phyloP scores from a whole-genome alignment of 768 basidiomycete species.

The Boletellus ananas region DNA sequence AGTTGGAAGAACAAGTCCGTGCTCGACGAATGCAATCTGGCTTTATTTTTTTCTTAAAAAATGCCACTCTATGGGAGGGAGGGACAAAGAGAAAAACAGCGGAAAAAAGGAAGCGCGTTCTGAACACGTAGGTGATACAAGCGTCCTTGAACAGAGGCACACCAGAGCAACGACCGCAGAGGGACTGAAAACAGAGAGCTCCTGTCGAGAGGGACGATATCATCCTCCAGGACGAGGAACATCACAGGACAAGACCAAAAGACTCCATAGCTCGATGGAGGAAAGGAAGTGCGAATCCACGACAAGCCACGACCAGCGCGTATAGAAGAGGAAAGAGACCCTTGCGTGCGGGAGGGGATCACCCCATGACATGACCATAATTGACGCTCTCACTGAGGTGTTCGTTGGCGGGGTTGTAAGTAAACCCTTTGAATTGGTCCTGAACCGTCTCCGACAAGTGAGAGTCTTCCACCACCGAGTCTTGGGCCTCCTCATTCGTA shows the following conservation, averaged over 20 bases:
- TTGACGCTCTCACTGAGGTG: slow-evolving; percentile 82
- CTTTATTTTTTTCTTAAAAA: neutral
- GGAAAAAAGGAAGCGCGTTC: neutral
- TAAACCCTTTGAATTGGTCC: slow-evolving; percentile 91
- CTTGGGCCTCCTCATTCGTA: slow-evolving; percentile 90
- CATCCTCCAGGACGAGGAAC: too few relatives aligned
- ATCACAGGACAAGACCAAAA: neutral
- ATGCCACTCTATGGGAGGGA: neutral
- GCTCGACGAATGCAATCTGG: neutral
- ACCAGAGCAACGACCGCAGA: neutral
- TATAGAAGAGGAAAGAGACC: neutral
- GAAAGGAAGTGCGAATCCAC: neutral
- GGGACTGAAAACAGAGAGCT: neutral
- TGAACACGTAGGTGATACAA: slow-evolving; percentile 7
- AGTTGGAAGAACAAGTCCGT: slow-evolving; percentile 14
- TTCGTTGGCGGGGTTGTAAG: slow-evolving; percentile 82
- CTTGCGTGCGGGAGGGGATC: neutral
- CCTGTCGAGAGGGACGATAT: neutral
- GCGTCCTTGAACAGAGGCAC: neutral
- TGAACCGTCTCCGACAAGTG: slow-evolving; percentile 94
- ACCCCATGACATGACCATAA: slow-evolving; percentile 43
- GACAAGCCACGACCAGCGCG: slow-evolving; percentile 23
- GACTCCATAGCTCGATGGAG: slow-evolving; percentile 1
- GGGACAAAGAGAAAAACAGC: too few relatives aligned
- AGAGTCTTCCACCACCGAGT: slow-evolving; percentile 94